These are phyloP conservation scores for Sextonia rubra DNA, from an alignment of 164 flowering plant species.

Conservation along the genomic window DNA sequence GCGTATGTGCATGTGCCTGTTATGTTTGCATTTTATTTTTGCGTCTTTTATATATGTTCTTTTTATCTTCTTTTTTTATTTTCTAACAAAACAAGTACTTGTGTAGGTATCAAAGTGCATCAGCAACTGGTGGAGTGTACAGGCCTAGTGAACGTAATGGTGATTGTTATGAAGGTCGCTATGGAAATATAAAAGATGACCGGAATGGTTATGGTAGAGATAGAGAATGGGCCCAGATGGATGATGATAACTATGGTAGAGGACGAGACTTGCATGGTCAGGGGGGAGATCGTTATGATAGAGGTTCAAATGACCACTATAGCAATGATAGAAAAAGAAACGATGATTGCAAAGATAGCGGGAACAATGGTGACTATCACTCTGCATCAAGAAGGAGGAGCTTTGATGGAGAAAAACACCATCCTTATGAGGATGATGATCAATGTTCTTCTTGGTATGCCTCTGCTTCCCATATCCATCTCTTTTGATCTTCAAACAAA, in stretches of 20 bases:
- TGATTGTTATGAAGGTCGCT: constrained; percentile 52
- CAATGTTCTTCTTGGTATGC: constrained; percentile 75
- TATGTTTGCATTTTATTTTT: neutral
- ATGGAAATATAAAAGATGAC: neutral
- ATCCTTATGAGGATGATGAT: constrained; percentile 51
- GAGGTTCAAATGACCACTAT: constrained; percentile 14
- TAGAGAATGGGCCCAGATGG: constrained; percentile 50
- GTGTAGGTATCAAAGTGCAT: constrained; percentile 53
- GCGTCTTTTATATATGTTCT: neutral
- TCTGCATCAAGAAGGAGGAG: constrained; percentile 67
- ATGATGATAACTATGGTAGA: constrained; percentile 67
- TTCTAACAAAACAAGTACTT: neutral
- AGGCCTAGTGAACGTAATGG: constrained; percentile 60
- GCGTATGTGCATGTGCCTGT: no score
- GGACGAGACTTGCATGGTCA: constrained; percentile 54
- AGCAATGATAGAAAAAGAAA: no score
- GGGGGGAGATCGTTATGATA: constrained; percentile 48
- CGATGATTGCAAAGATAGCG: constrained; percentile 46
- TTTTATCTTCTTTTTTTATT: neutral
- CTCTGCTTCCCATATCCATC: neutral
- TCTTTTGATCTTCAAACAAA: neutral
- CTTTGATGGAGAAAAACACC: constrained; percentile 57
- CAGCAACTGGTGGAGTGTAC: constrained; percentile 46
- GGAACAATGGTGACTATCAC: constrained; percentile 62
- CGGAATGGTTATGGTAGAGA: constrained; percentile 39